Evolutionary conservation across 75 land plant genomes (phyloP), one percentile per base, ranked within the genome.

Genomic region (Sequoiadendron giganteum): DNA sequence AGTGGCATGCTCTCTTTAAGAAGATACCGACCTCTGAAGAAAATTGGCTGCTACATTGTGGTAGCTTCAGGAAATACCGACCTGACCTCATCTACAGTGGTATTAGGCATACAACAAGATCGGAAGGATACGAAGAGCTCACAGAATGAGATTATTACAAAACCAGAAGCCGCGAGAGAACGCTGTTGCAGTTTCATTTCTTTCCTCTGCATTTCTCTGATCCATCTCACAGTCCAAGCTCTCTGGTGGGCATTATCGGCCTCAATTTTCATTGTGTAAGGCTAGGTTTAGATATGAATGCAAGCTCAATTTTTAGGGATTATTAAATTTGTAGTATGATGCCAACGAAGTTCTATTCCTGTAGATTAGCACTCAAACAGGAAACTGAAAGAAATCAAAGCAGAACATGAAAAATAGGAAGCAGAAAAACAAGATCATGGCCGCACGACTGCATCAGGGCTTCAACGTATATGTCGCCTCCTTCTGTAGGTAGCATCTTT

Each of bases 41-140:
- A 97, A 95, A 93, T 93, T 97, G 49, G 99, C 94, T 11, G 96
- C 95, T 85, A 91, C 92, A 28, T 85, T 97, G 68, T 95, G 98
- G 98, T 94, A 95, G 88, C 88, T 95, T 83, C 95, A 95, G 49
- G 90, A 91, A 14, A 87, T 89, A 13, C 94, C 95, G 0, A 88
- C 54, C 16, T 52, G 0, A 88, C 54, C 16, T 52, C 91, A 0
- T 85, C 89, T 52, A 34, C 79, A 38, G 47, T 47, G 82, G 78
- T 2, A 45, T 73, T 48, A 30, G 85, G 75, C 19, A 86, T 10
- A 1, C 52, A 83, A 55, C 54, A 52, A 86, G 48, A 89, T 19
- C 58, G 81, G 9, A 75, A 30, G 6, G 52, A 38, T 9, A 42
- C n/a, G 32, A 87, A 89, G 77, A 88, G 40, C 72, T 49, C 85